Base-by-base conservation (phyloP, 2,329 filamentous ascomycete genomes). In the Fusarium sacchari region DNA sequence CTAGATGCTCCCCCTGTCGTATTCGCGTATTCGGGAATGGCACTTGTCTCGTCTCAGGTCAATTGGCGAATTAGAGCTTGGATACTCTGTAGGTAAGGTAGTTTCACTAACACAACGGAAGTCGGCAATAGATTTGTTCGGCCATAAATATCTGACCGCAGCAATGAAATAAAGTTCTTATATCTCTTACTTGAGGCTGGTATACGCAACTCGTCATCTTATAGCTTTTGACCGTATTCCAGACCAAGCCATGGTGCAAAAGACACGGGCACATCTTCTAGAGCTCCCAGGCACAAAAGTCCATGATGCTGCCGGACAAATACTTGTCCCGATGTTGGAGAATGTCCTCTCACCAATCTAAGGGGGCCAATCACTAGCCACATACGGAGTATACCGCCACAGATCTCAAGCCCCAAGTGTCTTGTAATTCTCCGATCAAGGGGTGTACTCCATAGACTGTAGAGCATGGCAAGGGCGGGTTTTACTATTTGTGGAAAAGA, bases 401-500 rank as follows among this genome's bases (percentile, higher is more conserved):
- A 57, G 13, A n/a, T 46, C 28, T 24, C 20, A 50, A 40, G 39
- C 67, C 71, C 71, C 63, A 42, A 49, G 36, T 36, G 36, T 24
- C 49, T 28, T 26, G 24, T 22, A 36, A 47, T 57, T 57, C 53
- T 57, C 50, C 60, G 40, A 18, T 4, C 34, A 32, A 39, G 32
- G 26, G 55, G 24, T 40, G 28, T n/a, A n/a, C n/a, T n/a, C n/a
- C n/a, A n/a, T n/a, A n/a, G n/a, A n/a, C n/a, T n/a, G n/a, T 22
- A 9, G 36, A 39, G 24, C 36, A 34, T 8, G 53, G 40, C 28
- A 32, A 52, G 52, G 53, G 63, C 56, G 24, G 39, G 47, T 46
- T 57, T 60, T 68, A 46, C 53, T 55, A 61, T 60, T 61, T 66
- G 49, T 69, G 70, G 69, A 69, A 64, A 73, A 65, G 69, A 62